Conservation (phyloP, 345 rosid species). For the Hibiscus tridactylites region DNA sequence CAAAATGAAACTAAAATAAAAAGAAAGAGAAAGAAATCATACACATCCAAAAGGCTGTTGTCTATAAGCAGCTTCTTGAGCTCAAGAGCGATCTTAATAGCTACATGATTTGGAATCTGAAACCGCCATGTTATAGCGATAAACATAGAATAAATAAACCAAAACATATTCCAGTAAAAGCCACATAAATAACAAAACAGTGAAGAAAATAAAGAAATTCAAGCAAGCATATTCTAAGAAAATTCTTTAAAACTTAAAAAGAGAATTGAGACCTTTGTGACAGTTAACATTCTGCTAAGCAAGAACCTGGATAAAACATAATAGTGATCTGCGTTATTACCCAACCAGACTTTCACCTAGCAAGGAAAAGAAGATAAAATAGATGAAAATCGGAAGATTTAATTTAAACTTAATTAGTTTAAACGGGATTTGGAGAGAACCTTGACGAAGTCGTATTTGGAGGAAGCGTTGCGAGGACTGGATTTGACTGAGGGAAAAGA, state of each 20-base stretch:
- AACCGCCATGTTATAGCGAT: conserved; percentile 4
- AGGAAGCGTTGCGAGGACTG: conserved; percentile 63
- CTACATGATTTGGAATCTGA: conserved; percentile 97
- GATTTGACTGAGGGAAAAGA: conserved; percentile 39
- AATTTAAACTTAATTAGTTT: neutral
- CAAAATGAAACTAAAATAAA: neutral
- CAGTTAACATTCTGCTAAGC: conserved; percentile 92
- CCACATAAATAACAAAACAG: neutral
- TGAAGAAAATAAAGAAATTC: neutral
- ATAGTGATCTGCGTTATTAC: conserved; percentile 92
- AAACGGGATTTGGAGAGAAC: conserved; percentile 16
- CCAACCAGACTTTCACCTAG: conserved; percentile 97
- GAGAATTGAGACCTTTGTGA: conserved; percentile 64
- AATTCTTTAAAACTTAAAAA: neutral
- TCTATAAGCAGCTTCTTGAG: conserved; percentile 94
- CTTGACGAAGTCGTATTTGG: conserved; percentile 84
- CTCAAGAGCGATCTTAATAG: conserved; percentile 90
- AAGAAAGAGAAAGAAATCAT: conserved; percentile 21
- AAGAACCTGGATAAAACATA: conserved; percentile 90
- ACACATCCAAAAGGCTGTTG: conserved; percentile 99
- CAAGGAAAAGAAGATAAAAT: neutral
- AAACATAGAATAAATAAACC: neutral
- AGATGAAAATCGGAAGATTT: neutral
- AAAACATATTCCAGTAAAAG: neutral
- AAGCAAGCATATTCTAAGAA: neutral